A percentile compares a stretch with the other conserved stretches of the same genome.
phyloP scores from a whole-genome alignment of 352 stramenopile species.

The Phytophthora pseudosyringae region DNA sequence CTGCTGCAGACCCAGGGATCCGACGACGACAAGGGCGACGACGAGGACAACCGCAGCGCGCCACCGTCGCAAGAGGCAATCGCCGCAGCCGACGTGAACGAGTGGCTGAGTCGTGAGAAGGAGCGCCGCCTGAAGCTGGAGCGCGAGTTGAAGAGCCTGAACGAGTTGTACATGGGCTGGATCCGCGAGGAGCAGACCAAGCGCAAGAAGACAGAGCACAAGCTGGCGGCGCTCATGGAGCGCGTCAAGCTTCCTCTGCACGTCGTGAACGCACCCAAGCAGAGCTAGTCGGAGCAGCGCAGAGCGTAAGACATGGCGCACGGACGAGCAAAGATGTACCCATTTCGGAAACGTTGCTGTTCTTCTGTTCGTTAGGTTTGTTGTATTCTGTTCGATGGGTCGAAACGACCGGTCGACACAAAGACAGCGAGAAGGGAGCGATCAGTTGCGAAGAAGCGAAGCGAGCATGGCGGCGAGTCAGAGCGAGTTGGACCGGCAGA shows the following conservation, averaged over 20 bases:
- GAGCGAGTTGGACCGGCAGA: constrained; percentile 88
- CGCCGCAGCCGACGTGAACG: constrained; percentile 61
- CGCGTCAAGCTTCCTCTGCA: constrained; percentile 25
- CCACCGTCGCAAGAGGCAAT: constrained; percentile 17
- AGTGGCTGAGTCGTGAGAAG: constrained; percentile 77
- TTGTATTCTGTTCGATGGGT: constrained; percentile 10
- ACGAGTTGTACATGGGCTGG: constrained; percentile 87
- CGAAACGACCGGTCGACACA: constrained; percentile 37
- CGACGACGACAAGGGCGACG: constrained; percentile 23
- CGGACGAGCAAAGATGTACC: constrained; percentile 13
- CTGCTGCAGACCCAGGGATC: constrained; percentile 38
- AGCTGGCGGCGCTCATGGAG: constrained; percentile 56
- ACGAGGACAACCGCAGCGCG: not conserved
- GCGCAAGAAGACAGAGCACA: constrained; percentile 68
- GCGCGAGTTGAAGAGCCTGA: constrained; percentile 80
- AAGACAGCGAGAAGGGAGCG: constrained; percentile 18
- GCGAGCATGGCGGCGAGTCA: constrained; percentile 76
- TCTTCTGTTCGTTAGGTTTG: constrained; percentile 1
- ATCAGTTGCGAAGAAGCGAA: constrained; percentile 41
- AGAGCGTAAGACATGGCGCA: constrained; percentile 11
- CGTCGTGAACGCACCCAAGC: constrained; percentile 11
- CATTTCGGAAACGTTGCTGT: constrained; percentile 6
- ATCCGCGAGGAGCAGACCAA: constrained; percentile 84
- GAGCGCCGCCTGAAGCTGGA: constrained; percentile 76
- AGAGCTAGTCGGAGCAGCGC: constrained; percentile 2